Base-by-base conservation (phyloP, 177 flowering plant species). In the Vitis hybrid region DNA sequence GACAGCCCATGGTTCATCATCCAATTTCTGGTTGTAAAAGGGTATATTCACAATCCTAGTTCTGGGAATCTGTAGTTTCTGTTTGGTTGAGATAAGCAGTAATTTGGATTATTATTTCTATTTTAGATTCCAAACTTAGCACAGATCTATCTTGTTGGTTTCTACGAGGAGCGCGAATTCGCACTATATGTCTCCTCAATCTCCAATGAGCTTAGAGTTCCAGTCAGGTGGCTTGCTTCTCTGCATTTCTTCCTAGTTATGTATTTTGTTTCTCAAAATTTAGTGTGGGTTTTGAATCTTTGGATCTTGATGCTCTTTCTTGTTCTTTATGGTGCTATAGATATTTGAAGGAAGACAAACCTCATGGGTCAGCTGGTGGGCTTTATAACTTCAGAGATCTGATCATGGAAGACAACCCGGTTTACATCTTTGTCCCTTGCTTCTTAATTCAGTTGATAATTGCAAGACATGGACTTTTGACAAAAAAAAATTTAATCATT, bases 311-410 rank as follows among this genome's bases (percentile, higher is more conserved):
- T 18, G 10, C 13, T 59, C 31, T 22, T 19, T 20, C 45, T 66
- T 72, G 33, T 50, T 55, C 2, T 64, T 60, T 11, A 10, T 22
- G 51, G 10, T 66, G 55, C 33, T 61, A 4, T 70, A 93, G 98
- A 83, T 93, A 93, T 77, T 76, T 93, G 87, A 87, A 62, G 80
- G 98, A 93, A 81, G 97, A 91, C 71, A 93, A 87, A 64, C 97
- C 98, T 20, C 97, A 87, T 79, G 98, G 98, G 77, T 93, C 98
- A 10, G 97, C 98, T 67, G 98, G 98, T 71, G 98, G 91, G 2
- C 86, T 93, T 55, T 89, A 89, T 81, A 83, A 80, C 75, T 93
- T 89, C 74, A 86, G 93, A 75, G 94, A 93, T 80, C 83, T 79
- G 69, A 91, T 93, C 72, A 88, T 93, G 98, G 94, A 93, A 79